Base-by-base conservation (phyloP, 169 alveolate species). In the Amoebophrya sp. region DNA sequence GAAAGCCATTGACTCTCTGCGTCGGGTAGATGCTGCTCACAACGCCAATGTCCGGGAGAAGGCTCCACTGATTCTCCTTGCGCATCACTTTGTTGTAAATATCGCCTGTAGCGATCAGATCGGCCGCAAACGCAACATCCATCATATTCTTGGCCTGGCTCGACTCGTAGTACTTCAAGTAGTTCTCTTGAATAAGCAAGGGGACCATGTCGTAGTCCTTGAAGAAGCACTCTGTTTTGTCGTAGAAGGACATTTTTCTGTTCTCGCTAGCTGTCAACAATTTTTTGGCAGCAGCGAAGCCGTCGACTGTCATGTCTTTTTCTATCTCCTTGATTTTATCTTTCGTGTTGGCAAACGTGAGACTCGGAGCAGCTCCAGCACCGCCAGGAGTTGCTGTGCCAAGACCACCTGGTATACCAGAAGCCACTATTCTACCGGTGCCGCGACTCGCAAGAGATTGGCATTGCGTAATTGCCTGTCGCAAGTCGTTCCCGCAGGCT, bases 191-290 rank as follows among this genome's bases (percentile, higher is more conserved):
- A n/a, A 89, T 34, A 29, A 89, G 33, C 24, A 89, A 39, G 29
- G 91, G 91, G 23, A 89, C 53, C 53, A 89, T 23, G 53, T 89
- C 91, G 53, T 89, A 89, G 55, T 89, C 91, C 53, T 29, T 65
- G 39, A 65, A 65, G 83, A 6, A 65, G 33, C 39, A 29, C 39
- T 65, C 83, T 36, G n/a, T 65, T 36, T 65, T 1, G 38, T 65
- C 83, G 83, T 65, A 36, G 36, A 65, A 65, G 33, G 18, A 26
- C 36, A 65, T 6, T 18, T 65, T 65, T 65, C 26, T 6, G 83
- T 65, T 1, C 33, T 65, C 83, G 33, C 83, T 1, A 29, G 83
- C 12, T 6, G 0, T 18, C 36, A 65, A 36, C 83, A 65, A 36
- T 26, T 65, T 65, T 18, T 26, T 65, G 38, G 83, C 83, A 36